Evolutionary conservation across 306 rosid genomes (phyloP).

Genomic region (Styphnolobium japonicum): DNA sequence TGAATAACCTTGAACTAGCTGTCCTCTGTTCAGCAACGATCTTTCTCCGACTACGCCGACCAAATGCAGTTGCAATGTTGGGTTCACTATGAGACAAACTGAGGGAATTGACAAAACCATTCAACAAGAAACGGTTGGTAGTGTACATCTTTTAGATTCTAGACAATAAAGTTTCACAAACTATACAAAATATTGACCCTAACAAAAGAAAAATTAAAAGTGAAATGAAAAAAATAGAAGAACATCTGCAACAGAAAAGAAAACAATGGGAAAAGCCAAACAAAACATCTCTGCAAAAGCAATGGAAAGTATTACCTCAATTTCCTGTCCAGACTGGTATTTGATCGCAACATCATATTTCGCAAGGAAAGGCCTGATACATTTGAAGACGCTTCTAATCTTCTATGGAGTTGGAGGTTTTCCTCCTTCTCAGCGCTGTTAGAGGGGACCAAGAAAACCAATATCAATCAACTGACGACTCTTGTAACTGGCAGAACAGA

Average conservation of each 20-base stretch:
- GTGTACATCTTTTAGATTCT: slow-evolving; percentile 32
- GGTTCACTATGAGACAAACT: slow-evolving; percentile 99
- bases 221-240: not conserved
- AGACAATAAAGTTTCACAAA: slow-evolving; percentile 29
- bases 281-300: not conserved
- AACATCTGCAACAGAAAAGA: slow-evolving; percentile 13
- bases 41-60: slow-evolving; percentile 98
- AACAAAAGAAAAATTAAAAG: not conserved
- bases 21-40: slow-evolving; percentile 97
- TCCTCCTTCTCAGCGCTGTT: slow-evolving; percentile 83
- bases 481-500: slow-evolving; percentile 3
- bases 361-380: slow-evolving; percentile 67
- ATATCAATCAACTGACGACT: slow-evolving; percentile 25
- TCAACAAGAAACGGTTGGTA: slow-evolving; percentile 43
- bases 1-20: slow-evolving; percentile 94
- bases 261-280: slow-evolving; percentile 19
- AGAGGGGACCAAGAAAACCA: slow-evolving; percentile 25
- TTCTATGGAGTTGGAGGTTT: slow-evolving; percentile 62
- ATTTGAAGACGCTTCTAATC: slow-evolving; percentile 65
- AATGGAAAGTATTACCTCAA: slow-evolving; percentile 52
- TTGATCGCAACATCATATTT: slow-evolving; percentile 75
- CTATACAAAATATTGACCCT: slow-evolving; percentile 9
- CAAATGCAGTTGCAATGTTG: slow-evolving; percentile 89
- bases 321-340: slow-evolving; percentile 52
- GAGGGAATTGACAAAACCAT: slow-evolving; percentile 53